phyloP scores from a whole-genome alignment of 1,284 basidiomycete species.

The Baeospora myosura region DNA sequence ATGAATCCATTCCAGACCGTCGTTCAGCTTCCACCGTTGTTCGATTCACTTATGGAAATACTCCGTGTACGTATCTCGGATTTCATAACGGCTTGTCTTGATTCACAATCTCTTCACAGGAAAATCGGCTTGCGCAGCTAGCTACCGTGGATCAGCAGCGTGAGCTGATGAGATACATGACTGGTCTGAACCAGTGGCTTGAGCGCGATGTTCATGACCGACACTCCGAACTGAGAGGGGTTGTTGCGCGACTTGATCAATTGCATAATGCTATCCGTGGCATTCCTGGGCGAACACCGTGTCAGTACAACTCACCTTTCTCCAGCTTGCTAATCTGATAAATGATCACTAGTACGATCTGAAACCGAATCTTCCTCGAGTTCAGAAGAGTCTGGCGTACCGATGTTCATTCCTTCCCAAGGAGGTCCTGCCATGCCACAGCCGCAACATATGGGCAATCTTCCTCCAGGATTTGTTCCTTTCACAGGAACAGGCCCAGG shows the following conservation, averaged over 20 bases:
- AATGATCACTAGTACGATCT: no score
- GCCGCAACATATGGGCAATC: constrained; percentile 10
- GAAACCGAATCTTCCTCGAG: constrained; percentile 1
- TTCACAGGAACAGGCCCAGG: neutral
- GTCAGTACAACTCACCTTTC: no score
- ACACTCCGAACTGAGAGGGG: constrained; percentile 57
- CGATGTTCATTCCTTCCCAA: no score
- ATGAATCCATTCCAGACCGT: constrained; percentile 33
- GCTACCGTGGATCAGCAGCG: constrained; percentile 71
- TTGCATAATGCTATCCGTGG: constrained; percentile 44
- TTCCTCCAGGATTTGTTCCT: constrained; percentile 26
- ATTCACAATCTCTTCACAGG: constrained; percentile 31
- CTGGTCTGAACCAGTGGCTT: constrained; percentile 65
- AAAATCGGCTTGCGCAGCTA: constrained; percentile 65
- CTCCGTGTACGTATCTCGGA: constrained; percentile 41
- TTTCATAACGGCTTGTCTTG: constrained; percentile 1
- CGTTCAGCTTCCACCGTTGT: constrained; percentile 49
- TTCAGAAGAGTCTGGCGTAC: neutral
- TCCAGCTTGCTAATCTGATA: no score
- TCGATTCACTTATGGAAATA: constrained; percentile 51
- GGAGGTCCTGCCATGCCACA: no score
- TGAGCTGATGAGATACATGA: constrained; percentile 70
- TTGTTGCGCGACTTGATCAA: constrained; percentile 56
- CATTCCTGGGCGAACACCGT: constrained; percentile 27
- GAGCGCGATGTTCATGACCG: constrained; percentile 67